phyloP scores from a whole-genome alignment of 768 basidiomycete genomes.

The Calocera viscosa region DNA sequence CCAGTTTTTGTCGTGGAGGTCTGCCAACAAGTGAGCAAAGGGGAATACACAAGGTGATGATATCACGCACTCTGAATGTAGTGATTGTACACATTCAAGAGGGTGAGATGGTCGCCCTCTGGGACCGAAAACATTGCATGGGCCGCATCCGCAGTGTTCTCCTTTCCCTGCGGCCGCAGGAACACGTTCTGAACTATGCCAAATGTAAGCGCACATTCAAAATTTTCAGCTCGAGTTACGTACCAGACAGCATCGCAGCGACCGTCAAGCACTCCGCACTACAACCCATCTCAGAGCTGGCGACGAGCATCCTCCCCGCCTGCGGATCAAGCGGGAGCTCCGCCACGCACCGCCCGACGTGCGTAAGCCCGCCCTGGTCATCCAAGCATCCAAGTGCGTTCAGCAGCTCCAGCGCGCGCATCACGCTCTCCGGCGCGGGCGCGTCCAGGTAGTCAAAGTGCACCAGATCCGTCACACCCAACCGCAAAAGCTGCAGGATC shows the following conservation, averaged over 20 bases:
- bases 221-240: not conserved
- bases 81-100: slow-evolving; percentile 32
- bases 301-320: slow-evolving; percentile 32
- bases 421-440: slow-evolving; percentile 31
- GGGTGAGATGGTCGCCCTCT: slow-evolving; percentile 32
- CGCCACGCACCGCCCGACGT: slow-evolving; percentile 30
- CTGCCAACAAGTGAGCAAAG: slow-evolving; percentile 8
- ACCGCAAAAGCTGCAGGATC: slow-evolving; percentile 28
- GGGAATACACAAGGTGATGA: not conserved
- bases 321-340: slow-evolving; percentile 34
- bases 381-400: slow-evolving; percentile 30
- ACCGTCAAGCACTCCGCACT: slow-evolving; percentile 30
- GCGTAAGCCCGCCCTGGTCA: slow-evolving; percentile 29
- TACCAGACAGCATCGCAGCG: slow-evolving; percentile 30
- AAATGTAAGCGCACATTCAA: not conserved
- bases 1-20: slow-evolving; percentile 29
- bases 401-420: slow-evolving; percentile 32
- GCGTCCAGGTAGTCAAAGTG: slow-evolving; percentile 33
- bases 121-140: slow-evolving; percentile 31
- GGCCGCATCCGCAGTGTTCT: slow-evolving; percentile 30
- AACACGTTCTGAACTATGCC: slow-evolving; percentile 28
- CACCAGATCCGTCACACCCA: slow-evolving; percentile 31
- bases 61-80: slow-evolving; percentile 25
- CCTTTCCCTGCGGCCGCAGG: slow-evolving; percentile 27
- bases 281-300: slow-evolving; percentile 29